Evolutionary conservation across 495 filamentous ascomycete species (phyloP), one percentile per base, ranked within the genome.

Genomic region (Tuber microsphaerosporum): DNA sequence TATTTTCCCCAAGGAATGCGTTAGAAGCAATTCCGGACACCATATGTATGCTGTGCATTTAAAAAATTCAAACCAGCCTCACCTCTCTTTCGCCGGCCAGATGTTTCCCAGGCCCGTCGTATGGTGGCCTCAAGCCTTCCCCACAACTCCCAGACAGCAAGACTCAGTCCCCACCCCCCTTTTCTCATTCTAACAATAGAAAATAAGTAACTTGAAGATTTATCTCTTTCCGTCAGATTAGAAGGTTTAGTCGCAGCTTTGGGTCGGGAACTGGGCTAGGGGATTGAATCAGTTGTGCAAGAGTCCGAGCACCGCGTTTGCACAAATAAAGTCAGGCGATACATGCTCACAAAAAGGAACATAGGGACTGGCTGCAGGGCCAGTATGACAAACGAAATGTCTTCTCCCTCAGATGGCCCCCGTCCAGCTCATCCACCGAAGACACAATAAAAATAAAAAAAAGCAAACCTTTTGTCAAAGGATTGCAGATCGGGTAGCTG

Each of bases 241-340:
- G 44, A 76, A 76, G 61, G 31, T 68, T 69, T 41, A 74, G 37
- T 69, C 65, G 72, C 61, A 71, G 45, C 44, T 39, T 46, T 77
- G 61, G 39, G 31, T 39, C 71, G 75, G 45, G 46, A 77, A 71
- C 44, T 61, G 31, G 48, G 76, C 34, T 68, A 65, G 68, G 46
- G 39, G 31, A 71, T 71, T 71, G 68, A 39, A 42, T 41, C 74
- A 75, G 72, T 71, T 71, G 72, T 42, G 74, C 69, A 76, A 44
- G 26, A 76, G 69, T n/a, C 74, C 70, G 48, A 72, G 71, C 17
- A 44, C 41, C 14, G 42, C 70, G 76, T 78, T 77, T 78, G 75
- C 72, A 73, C 45, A 10, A 79, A 75, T n/a, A 39, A 46, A 70
- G 77, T 79, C 76, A 79, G 70, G 70, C 76, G 76, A 75, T 79